phyloP scores from a whole-genome alignment of 768 basidiomycete species.

The Suillus weaverae region DNA sequence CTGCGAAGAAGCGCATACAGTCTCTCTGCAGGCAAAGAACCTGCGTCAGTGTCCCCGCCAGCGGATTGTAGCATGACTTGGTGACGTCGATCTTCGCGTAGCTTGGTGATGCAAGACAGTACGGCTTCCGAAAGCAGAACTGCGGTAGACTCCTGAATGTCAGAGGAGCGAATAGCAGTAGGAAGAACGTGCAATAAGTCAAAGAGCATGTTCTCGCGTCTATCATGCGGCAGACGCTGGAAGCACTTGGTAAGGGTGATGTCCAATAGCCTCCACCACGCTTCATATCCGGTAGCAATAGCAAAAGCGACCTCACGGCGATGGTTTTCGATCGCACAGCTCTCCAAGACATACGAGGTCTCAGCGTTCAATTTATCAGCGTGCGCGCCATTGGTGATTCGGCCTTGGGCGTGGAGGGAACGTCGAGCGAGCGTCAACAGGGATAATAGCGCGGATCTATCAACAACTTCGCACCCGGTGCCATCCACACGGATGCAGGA shows the following conservation, averaged over 20 bases:
- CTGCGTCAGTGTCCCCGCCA: constrained; percentile 59
- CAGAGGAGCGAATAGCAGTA: constrained; percentile 59
- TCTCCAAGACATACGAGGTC: constrained; percentile 74
- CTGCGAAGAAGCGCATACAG: constrained; percentile 71
- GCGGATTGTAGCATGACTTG: constrained; percentile 68
- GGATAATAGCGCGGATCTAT: constrained; percentile 67
- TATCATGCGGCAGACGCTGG: constrained; percentile 75
- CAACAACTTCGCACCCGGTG: constrained; percentile 81
- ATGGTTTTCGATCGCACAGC: constrained; percentile 86
- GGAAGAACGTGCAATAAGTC: constrained; percentile 87
- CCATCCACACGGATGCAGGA: constrained; percentile 68
- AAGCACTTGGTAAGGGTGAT: constrained; percentile 87
- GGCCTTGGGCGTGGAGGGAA: constrained; percentile 65
- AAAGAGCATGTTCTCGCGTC: constrained; percentile 85
- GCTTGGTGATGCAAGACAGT: constrained; percentile 79
- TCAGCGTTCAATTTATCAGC: constrained; percentile 69
- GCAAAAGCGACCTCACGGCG: constrained; percentile 78
- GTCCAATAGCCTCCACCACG: constrained; percentile 86
- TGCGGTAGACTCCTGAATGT: constrained; percentile 69
- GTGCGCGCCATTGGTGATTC: constrained; percentile 59
- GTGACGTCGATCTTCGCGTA: constrained; percentile 80
- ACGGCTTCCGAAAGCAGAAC: constrained; percentile 83
- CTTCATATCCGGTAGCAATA: constrained; percentile 66
- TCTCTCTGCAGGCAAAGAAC: constrained; percentile 77
- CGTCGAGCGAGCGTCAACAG: constrained; percentile 64